A percentile compares a stretch with the other conserved stretches of the same genome.
Evolutionary conservation across 2,329 filamentous ascomycete genomes (phyloP).

Genomic region (Capronia americana): DNA sequence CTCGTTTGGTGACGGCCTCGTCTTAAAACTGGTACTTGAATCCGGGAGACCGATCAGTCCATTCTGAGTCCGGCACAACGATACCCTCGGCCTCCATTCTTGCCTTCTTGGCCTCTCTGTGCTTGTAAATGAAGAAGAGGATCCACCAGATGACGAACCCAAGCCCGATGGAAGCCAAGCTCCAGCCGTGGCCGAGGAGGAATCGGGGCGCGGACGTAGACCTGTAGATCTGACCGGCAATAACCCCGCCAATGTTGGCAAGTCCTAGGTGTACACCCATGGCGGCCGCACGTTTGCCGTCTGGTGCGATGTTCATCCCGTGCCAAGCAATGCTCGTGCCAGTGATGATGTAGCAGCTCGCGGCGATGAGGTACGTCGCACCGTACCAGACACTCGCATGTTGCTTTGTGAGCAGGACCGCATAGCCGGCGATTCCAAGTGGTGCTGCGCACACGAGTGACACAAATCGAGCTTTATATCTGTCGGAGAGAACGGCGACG

Average conservation of each 20-base stretch:
- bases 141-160: conserved; percentile 19
- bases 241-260: conserved; percentile 56
- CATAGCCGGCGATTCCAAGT: conserved; percentile 58
- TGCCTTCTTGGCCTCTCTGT: conserved; percentile 22
- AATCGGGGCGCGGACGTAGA: conserved; percentile 15
- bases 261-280: conserved; percentile 57
- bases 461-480: conserved; percentile 45
- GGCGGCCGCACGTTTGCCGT: conserved; percentile 67
- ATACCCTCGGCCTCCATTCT: conserved; percentile 7
- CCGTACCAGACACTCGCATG: conserved; percentile 59
- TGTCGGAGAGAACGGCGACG: conserved; percentile 51
- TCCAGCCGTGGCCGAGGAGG: conserved; percentile 19
- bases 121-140: conserved; percentile 20
- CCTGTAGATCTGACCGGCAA: conserved; percentile 44
- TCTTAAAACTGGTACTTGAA: conserved; percentile 24
- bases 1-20: background rate
- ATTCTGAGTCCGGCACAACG: conserved; percentile 2
- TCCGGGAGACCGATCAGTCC: conserved; percentile 19
- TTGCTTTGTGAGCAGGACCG: conserved; percentile 55
- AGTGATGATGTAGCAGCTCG: conserved; percentile 56
- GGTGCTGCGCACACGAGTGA: conserved; percentile 49
- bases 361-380: conserved; percentile 56
- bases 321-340: conserved; percentile 58
- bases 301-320: conserved; percentile 56
- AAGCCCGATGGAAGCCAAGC: conserved; percentile 17